A percentile compares a stretch with the other conserved stretches of the same genome.
These are phyloP conservation scores for Excoecaria cochinchinensis DNA, from an alignment of 345 rosid species.

Conservation along the genomic window DNA sequence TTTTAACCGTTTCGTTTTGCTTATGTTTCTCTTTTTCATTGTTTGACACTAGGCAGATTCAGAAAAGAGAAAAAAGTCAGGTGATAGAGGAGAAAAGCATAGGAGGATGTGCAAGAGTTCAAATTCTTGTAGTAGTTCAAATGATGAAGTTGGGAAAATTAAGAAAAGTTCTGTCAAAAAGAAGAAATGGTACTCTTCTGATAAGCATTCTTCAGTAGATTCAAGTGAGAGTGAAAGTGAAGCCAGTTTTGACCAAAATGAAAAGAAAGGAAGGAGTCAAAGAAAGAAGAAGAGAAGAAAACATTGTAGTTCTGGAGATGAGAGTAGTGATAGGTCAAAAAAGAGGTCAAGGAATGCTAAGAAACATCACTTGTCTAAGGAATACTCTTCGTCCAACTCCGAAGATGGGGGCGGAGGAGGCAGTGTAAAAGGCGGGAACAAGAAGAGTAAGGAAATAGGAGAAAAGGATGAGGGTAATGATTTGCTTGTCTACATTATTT, in stretches of 20 bases:
- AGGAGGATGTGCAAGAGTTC: slow-evolving; percentile 33
- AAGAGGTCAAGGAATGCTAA: slow-evolving; percentile 26
- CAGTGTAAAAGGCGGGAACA: slow-evolving; percentile 24
- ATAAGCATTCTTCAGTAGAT: slow-evolving; percentile 36
- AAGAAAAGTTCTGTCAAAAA: slow-evolving; percentile 38
- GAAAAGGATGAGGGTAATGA: slow-evolving; percentile 13
- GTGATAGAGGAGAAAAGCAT: slow-evolving; percentile 39
- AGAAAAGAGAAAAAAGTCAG: slow-evolving; percentile 28
- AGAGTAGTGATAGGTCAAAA: slow-evolving; percentile 12
- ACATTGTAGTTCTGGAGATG: slow-evolving; percentile 18
- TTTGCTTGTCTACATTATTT: slow-evolving; percentile 16
- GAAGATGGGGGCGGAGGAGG: slow-evolving; percentile 28
- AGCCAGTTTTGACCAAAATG: slow-evolving; percentile 20
- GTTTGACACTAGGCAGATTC: slow-evolving; percentile 32
- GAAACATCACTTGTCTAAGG: slow-evolving; percentile 27
- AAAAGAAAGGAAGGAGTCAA: slow-evolving; percentile 16
- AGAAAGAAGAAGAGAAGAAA: slow-evolving; percentile 34
- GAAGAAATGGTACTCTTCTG: slow-evolving; percentile 70
- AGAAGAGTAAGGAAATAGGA: slow-evolving; percentile 19
- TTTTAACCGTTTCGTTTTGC: background rate
- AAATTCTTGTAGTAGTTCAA: slow-evolving; percentile 30
- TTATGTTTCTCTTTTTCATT: background rate
- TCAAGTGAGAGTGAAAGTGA: slow-evolving; percentile 26
- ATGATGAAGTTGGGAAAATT: slow-evolving; percentile 50
- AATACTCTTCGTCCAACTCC: slow-evolving; percentile 30